Evolutionary conservation across 148 eudicot genomes (phyloP).

Genomic region (Salicornia ramosissima): DNA sequence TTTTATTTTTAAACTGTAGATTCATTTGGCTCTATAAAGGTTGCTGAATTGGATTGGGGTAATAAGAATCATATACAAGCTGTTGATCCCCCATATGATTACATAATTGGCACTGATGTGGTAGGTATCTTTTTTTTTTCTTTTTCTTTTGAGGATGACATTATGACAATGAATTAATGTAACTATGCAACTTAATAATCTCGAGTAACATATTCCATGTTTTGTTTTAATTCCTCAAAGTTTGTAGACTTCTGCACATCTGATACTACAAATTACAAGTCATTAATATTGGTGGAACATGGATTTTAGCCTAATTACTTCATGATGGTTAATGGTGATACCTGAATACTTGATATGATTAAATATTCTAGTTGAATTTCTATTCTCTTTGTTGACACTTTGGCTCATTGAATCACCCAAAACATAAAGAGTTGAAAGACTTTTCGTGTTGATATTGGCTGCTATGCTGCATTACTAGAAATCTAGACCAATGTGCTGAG

Average conservation of each 20-base stretch:
- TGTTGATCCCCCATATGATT: slow-evolving; percentile 79
- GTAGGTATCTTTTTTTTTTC: slow-evolving; percentile 38
- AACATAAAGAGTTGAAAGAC: not conserved
- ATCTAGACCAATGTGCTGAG: not conserved
- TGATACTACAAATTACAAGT: not conserved
- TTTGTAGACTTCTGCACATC: no score
- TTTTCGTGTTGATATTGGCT: not conserved
- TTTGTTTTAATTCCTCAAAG: no score
- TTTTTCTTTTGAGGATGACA: not conserved
- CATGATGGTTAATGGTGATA: not conserved
- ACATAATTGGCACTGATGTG: slow-evolving; percentile 89
- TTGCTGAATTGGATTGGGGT: slow-evolving; percentile 90
- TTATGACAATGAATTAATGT: not conserved
- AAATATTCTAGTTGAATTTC: not conserved
- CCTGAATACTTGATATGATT: not conserved
- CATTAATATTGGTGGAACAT: not conserved
- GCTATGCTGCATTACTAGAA: not conserved
- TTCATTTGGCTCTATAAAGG: slow-evolving; percentile 68
- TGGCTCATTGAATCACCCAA: not conserved
- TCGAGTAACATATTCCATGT: not conserved
- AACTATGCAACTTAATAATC: not conserved
- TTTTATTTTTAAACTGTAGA: slow-evolving; percentile 36
- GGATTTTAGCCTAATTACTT: not conserved
- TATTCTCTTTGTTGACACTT: not conserved
- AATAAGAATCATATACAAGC: slow-evolving; percentile 72